Evolutionary conservation across 1,284 basidiomycete species (phyloP).

Genomic region (Cryptococcus wingfieldii): DNA sequence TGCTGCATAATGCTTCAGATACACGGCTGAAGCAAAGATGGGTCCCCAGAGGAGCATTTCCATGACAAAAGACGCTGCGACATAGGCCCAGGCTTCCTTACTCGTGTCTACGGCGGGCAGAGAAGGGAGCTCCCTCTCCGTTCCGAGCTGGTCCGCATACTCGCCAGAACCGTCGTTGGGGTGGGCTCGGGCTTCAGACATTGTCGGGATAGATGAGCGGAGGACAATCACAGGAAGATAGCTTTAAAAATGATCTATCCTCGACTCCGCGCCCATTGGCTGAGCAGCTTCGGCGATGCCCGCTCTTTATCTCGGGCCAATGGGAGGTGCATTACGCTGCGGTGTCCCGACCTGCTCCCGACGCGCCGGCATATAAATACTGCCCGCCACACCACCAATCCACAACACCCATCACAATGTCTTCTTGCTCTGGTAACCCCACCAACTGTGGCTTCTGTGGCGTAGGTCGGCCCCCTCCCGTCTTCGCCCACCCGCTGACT

Average conservation of each 20-base stretch:
- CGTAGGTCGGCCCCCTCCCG: conserved; percentile 19
- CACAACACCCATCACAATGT: conserved; percentile 16
- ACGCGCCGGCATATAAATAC: neutral
- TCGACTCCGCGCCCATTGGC: neutral
- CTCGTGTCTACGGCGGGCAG: conserved; percentile 18
- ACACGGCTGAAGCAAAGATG: neutral
- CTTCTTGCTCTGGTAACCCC: conserved; percentile 42
- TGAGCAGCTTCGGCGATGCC: neutral
- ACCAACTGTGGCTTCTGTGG: conserved; percentile 44
- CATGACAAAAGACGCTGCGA: conserved; percentile 17
- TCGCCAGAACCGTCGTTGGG: no score
- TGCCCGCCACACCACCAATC: neutral
- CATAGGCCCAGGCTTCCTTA: conserved; percentile 18
- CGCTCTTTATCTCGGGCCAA: neutral
- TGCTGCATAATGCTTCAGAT: no score
- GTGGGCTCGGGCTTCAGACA: no score
- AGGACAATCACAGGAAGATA: neutral
- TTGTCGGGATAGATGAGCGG: no score
- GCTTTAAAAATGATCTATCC: neutral
- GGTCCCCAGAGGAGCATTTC: conserved; percentile 25
- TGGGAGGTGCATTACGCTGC: neutral
- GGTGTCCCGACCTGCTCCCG: neutral
- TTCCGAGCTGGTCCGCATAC: neutral
- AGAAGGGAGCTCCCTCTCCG: conserved; percentile 10
- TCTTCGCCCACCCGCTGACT: neutral